A percentile compares a stretch with the other conserved stretches of the same genome.
Evolutionary conservation across 2,329 filamentous ascomycete genomes (phyloP).

Genomic region (Fusarium chaquense): DNA sequence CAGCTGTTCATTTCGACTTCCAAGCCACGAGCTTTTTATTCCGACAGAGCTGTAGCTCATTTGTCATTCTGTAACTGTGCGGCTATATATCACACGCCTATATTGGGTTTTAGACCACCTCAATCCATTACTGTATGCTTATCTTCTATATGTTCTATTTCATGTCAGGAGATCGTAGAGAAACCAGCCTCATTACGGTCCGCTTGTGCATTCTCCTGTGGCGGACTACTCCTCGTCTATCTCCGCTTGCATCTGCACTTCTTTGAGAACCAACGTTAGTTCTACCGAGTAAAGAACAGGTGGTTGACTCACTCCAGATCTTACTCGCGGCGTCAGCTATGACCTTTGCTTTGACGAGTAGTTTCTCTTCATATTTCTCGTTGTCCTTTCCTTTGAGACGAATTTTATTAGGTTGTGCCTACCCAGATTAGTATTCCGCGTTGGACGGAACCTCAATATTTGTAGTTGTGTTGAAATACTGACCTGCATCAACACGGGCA

Average conservation of each 20-base stretch:
- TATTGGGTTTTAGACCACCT: slow-evolving; percentile 10
- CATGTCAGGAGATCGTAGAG: background rate
- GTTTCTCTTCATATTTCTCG: slow-evolving; percentile 71
- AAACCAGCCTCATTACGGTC: background rate
- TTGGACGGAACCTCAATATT: background rate
- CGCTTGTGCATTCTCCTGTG: background rate
- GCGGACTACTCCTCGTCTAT: slow-evolving; percentile 57
- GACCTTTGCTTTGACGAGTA: slow-evolving; percentile 73
- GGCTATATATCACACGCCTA: slow-evolving; percentile 17
- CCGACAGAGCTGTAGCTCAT: slow-evolving; percentile 7
- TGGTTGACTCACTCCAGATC: slow-evolving; percentile 70
- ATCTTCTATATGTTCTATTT: background rate
- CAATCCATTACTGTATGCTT: slow-evolving; percentile 28
- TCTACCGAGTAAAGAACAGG: background rate
- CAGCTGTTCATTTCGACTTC: slow-evolving; percentile 3
- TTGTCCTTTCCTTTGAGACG: slow-evolving; percentile 67
- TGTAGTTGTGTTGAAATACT: slow-evolving; percentile 33
- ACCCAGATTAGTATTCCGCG: background rate
- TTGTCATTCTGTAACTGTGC: slow-evolving; percentile 18
- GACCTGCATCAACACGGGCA: slow-evolving; percentile 79
- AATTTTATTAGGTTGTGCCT: slow-evolving; percentile 76
- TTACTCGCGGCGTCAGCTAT: slow-evolving; percentile 77
- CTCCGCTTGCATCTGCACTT: slow-evolving; percentile 64
- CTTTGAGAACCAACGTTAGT: slow-evolving; percentile 48
- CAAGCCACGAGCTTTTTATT: slow-evolving; percentile 13